Base-by-base conservation (phyloP, 164 flowering plant genomes). In the Tetrastigma voinierianum region DNA sequence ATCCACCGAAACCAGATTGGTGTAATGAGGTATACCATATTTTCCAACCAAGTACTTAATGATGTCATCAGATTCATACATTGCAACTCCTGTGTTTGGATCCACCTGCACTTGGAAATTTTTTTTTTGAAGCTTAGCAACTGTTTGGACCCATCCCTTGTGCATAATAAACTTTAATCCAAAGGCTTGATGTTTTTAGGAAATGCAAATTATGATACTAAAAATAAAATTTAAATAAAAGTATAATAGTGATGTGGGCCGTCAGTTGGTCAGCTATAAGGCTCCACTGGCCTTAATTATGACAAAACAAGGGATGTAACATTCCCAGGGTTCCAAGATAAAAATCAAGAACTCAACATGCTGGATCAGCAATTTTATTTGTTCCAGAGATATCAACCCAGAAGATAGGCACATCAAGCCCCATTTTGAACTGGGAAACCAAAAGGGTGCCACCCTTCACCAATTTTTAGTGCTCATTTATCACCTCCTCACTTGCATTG, bases 11-110 rank as follows among this genome's bases (percentile, higher is more conserved):
- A 64, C n/a, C 6, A 63, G 23, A 40, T 10, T 13, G 10, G 25
- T 25, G 51, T 16, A 54, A 19, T 14, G 13, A 59, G 75, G 64
- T 72, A 51, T 43, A 95, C 99, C 99, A 78, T 95, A 95, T 76
- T 90, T 92, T 48, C 69, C 81, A 62, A 76, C 91, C 83, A 95
- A 78, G 72, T 92, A 95, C 80, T 92, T 90, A 43, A 95, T 95
- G 71, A 95, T 95, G 49, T 80, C 90, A 80, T 92, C 99, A 57
- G 99, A 95, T 82, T 95, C 99, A 60, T 95, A 95, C 97, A 95
- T 92, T 43, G 96, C 66, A 62, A 86, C 83, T 49, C 96, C 97
- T n/a, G 99, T 90, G 77, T 92, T 95, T 69, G 97, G 99, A 76
- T 95, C 99, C 61, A 95, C 97, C 99, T 95, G 84, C 73, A 84